Base-by-base conservation (phyloP, 306 rosid species). In the Leucaena leucocephala region DNA sequence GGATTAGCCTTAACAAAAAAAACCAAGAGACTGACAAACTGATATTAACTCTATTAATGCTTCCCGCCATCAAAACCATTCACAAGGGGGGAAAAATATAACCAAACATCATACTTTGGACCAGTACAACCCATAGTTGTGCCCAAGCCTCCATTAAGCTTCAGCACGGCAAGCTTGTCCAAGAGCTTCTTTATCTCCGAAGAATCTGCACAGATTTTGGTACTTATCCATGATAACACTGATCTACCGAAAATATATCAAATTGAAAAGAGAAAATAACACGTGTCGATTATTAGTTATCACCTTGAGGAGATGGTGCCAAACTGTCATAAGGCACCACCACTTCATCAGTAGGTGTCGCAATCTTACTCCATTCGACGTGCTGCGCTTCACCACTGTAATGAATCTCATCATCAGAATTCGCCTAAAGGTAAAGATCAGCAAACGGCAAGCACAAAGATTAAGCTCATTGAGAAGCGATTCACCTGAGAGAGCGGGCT, bases 281-380 rank as follows among this genome's bases (percentile, higher is more conserved):
- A 54, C 22, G 40, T 5, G 46, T 50, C 35, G 35, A 59, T 45
- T 5, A 68, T 40, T 83, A 92, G 33, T 52, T 67, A 67, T 43
- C 84, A 95, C 98, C 97, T 10, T 78, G 83, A 21, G 98, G 84
- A 84, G 88, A 22, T 22, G 96, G 91, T 70, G 86, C 91, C 91
- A 95, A 77, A 87, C 69, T 79, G 10, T 90, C 97, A 80, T 93
- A 93, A 71, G 98, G 98, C 70, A 95, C 97, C 78, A 95, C 98
- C 17, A 90, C 90, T 83, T 95, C 91, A 75, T 95, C 98, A 15
- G 98, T 95, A 58, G 98, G 98, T 19, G 98, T 91, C 89, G 86
- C 91, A 94, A 95, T 95, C 94, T 95, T 92, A 54, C 98, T 88
- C 98, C 98, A 95, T n/a, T 95, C 98, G 34, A 95, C 94, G 76